These are phyloP conservation scores for Epichloe gansuensis DNA, from an alignment of 2,329 filamentous ascomycete species.

Conservation along the genomic window DNA sequence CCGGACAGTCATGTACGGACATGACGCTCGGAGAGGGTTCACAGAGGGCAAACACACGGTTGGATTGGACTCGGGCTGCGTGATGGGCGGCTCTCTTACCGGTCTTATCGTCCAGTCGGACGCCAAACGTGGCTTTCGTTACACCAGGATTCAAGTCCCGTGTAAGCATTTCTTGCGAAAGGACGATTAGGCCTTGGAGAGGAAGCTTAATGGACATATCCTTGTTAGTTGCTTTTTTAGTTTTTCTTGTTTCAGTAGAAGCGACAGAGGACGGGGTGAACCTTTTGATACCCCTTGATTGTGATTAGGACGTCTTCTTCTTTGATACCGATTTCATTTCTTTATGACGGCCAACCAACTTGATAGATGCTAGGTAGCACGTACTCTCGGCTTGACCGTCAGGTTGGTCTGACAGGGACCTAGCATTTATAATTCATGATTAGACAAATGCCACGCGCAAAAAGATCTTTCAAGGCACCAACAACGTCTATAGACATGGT, in stretches of 20 bases:
- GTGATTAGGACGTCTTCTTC: neutral
- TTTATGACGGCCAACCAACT: neutral
- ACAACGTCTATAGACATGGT: too few species aligned
- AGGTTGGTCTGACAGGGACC: too few species aligned
- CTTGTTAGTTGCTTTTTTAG: neutral
- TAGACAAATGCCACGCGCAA: too few species aligned
- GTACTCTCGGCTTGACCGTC: too few species aligned
- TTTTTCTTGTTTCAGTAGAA: neutral
- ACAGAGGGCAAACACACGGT: constrained; percentile 52
- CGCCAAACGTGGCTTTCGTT: constrained; percentile 19
- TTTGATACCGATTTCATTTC: neutral
- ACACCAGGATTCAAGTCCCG: constrained; percentile 27
- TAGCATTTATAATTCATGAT: too few species aligned
- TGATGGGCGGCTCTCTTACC: constrained; percentile 60
- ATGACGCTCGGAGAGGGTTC: constrained; percentile 65
- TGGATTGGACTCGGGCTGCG: constrained; percentile 76
- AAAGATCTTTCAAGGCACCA: too few species aligned
- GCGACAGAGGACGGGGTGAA: neutral
- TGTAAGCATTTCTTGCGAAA: constrained; percentile 16
- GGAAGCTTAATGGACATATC: neutral
- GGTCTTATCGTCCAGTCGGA: constrained; percentile 58
- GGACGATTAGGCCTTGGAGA: neutral
- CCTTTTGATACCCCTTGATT: neutral
- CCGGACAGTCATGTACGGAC: constrained; percentile 72
- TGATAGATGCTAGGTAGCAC: too few species aligned